phyloP scores from a whole-genome alignment of 2,329 filamentous ascomycete genomes.

The Diaporthe ilicicola region DNA sequence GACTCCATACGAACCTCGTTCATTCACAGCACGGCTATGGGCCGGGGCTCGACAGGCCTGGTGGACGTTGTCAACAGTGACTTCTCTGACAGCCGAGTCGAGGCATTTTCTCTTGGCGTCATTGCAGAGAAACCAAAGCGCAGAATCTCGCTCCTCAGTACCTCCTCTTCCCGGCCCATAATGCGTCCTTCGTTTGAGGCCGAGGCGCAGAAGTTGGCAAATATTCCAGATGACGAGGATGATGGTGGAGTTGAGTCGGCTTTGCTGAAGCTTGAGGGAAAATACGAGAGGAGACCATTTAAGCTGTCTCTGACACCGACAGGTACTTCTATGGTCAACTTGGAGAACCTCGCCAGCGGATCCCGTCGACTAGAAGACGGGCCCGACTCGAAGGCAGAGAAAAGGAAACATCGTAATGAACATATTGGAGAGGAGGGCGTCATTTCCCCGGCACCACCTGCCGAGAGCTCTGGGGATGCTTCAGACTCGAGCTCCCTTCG shows the following conservation, averaged over 20 bases:
- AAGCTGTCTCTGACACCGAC: constrained; percentile 52
- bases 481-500: constrained; percentile 36
- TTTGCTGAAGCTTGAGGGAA: constrained; percentile 89
- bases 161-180: constrained; percentile 67
- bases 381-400: constrained; percentile 47
- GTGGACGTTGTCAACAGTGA: constrained; percentile 55
- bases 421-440: constrained; percentile 54
- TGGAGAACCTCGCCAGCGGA: constrained; percentile 12
- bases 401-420: constrained; percentile 54
- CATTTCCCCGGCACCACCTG: constrained; percentile 41
- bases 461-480: constrained; percentile 33
- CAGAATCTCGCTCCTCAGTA: constrained; percentile 65
- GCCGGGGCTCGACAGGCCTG: constrained; percentile 50
- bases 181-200: constrained; percentile 84
- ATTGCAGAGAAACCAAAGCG: constrained; percentile 60
- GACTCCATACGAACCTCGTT: constrained; percentile 69
- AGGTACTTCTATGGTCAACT: not conserved
- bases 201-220: constrained; percentile 85
- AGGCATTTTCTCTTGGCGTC: constrained; percentile 65
- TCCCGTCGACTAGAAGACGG: constrained; percentile 26
- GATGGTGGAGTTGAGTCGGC: constrained; percentile 95
- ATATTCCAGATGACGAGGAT: constrained; percentile 85
- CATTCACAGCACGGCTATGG: constrained; percentile 49
- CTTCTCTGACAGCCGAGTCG: constrained; percentile 50
- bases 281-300: constrained; percentile 67